Percentiles rank a stretch among this genome's conserved stretches.
Conservation (phyloP, 371 early-diverging fungal genomes). For the Syncephalis fuscata region DNA sequence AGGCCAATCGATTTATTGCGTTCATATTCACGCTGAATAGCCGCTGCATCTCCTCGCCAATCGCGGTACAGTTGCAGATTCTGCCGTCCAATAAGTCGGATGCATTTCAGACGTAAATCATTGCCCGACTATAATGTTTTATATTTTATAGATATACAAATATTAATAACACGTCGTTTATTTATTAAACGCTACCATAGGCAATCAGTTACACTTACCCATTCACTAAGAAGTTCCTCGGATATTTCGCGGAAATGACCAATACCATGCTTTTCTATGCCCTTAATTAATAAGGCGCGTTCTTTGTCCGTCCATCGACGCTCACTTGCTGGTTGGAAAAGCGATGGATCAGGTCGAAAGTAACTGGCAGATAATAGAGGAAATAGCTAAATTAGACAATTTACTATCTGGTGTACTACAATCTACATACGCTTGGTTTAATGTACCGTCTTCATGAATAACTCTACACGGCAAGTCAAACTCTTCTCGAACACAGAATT, state of each 20-base stretch:
- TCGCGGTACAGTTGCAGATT: conserved; percentile 71
- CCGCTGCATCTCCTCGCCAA: conserved; percentile 63
- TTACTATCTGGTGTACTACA: neutral
- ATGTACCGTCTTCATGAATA: conserved; percentile 58
- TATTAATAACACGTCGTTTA: too few relatives aligned
- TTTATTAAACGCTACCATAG: too few relatives aligned
- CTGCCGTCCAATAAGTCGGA: conserved; percentile 74
- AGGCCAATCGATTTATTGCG: conserved; percentile 65
- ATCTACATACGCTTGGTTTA: conserved; percentile 66
- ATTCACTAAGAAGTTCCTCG: conserved; percentile 55
- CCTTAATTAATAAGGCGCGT: conserved; percentile 47
- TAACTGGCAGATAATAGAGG: neutral
- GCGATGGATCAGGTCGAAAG: conserved; percentile 9
- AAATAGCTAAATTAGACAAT: neutral
- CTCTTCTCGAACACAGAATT: conserved; percentile 68
- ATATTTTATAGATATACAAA: neutral
- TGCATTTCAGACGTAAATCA: conserved; percentile 70
- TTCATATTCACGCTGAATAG: conserved; percentile 52
- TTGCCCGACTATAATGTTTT: conserved; percentile 35
- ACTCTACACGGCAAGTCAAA: conserved; percentile 64
- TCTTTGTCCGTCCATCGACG: conserved; percentile 74
- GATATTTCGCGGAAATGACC: conserved; percentile 79
- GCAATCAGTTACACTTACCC: conserved; percentile 31
- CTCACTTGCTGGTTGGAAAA: conserved; percentile 5
- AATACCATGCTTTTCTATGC: conserved; percentile 73